Base-by-base conservation (phyloP, 2,329 filamentous ascomycete genomes). In the Hawksworthiomyces lignivorus region DNA sequence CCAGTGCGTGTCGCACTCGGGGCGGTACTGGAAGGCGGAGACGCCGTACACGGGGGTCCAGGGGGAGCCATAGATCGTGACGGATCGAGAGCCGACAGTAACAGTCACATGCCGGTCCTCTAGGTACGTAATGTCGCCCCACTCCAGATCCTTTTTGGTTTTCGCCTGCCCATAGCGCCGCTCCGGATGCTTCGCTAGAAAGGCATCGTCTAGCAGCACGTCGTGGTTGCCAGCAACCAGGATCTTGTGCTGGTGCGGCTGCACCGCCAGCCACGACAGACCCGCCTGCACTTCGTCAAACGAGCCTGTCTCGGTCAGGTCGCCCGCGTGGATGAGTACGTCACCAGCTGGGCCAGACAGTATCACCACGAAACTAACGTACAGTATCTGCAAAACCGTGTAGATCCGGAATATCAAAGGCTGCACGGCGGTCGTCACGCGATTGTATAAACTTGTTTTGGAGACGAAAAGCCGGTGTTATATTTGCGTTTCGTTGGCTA, bases 301-400 rank as follows among this genome's bases (percentile, higher is more conserved):
- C 0, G 61, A 60, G 2, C 65, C 64, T 19, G 54, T 52, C 28
- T 63, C 52, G 1, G 61, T 65, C 15, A 68, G 54, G 43, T 68
- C 62, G 14, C 64, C 64, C 9, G 64, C 63, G 43, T 68, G 64
- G 39, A 68, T 55, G 6, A 67, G 57, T 4, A 68, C 49, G 44
- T 68, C 63, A 2, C 63, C 65, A 9, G 49, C 28, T 26, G 24
- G 24, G 7, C 24, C 7, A 26, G 24, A 26, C 24, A 26, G 7
- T 26, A 26, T 12, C 7, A 26, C 12, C 24, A 26, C 12, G 7
- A 26, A 12, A 12, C 12, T 12, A 26, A 12, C 24, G 24, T 7
- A 26, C 7, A 26, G 12, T 26, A 7, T 26, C 24, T 26, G 7
- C 24, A 12, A 7, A 7, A 12, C 24, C 7, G 12, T 26, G 24